Conservation (phyloP, 441 rosid species). For the Bocquillonia castaneifolia region DNA sequence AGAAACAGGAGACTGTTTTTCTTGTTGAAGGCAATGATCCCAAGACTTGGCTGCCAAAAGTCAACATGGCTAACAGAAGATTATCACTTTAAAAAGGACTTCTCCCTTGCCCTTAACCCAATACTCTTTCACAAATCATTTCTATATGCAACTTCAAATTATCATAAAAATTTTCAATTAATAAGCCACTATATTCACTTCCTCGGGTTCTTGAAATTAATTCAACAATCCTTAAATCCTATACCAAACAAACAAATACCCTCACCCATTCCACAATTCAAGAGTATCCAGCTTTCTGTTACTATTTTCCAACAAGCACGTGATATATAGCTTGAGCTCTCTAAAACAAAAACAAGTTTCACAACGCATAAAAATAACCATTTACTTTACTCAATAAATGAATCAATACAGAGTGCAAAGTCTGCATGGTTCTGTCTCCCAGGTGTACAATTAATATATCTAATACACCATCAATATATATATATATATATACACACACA, state of each 20-base stretch:
- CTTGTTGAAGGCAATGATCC: slow-evolving; percentile 6
- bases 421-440: slow-evolving; percentile 14
- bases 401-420: slow-evolving; percentile 12
- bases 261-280: slow-evolving; percentile 6
- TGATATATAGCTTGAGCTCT: neutral
- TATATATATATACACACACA: no score
- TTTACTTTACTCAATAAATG: slow-evolving; percentile 14
- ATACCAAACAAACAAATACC: neutral
- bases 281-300: neutral
- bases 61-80: no score
- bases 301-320: neutral
- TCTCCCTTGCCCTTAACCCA: neutral
- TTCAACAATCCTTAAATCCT: neutral
- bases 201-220: neutral
- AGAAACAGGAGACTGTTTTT: slow-evolving; percentile 1
- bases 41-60: neutral
- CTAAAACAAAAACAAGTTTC: slow-evolving; percentile 11
- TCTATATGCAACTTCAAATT: neutral
- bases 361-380: slow-evolving; percentile 12
- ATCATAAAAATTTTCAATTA: neutral
- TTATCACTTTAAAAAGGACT: no score
- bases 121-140: neutral
- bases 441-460: slow-evolving; percentile 12
- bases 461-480: no score
- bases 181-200: neutral